Percentiles rank a stretch among this genome's conserved stretches.
phyloP scores from a whole-genome alignment of 1,139 yeast genomes.

The Candida freyschussii region DNA sequence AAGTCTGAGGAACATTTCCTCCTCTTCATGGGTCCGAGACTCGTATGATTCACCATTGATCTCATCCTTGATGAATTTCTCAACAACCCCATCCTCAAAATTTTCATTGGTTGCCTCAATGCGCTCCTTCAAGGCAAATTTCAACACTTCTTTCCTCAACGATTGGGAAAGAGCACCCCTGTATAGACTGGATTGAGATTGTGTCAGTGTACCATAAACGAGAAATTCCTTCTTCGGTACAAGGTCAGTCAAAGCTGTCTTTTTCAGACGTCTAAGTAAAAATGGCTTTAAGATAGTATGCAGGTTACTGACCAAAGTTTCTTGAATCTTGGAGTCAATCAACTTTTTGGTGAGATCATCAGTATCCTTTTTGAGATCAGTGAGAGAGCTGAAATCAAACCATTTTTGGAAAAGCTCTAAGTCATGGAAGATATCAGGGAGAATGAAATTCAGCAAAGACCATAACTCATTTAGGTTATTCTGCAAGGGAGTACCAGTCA shows the following conservation, averaged over 20 bases:
- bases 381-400: conserved; percentile 69
- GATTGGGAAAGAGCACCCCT: conserved; percentile 48
- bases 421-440: conserved; percentile 92
- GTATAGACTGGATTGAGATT: conserved; percentile 61
- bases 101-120: conserved; percentile 32
- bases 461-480: conserved; percentile 85
- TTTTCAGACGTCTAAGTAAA: conserved; percentile 72
- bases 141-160: conserved; percentile 38
- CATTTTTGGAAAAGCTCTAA: conserved; percentile 85
- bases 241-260: conserved; percentile 58
- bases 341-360: conserved; percentile 36
- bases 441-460: conserved; percentile 81
- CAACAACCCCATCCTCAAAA: conserved; percentile 34
- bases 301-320: conserved; percentile 61
- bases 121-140: conserved; percentile 44
- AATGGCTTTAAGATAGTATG: conserved; percentile 90
- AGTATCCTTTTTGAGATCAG: conserved; percentile 34
- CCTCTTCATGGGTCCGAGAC: conserved; percentile 7
- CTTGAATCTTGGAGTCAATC: conserved; percentile 60
- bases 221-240: conserved; percentile 91
- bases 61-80: conserved; percentile 35
- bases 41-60: conserved; percentile 25
- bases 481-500: conserved; percentile 94
- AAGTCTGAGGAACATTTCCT: conserved; percentile 12
- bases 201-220: conserved; percentile 64